Evolutionary conservation across 2,329 filamentous ascomycete species (phyloP), one percentile per base, ranked within the genome.

Genomic region (Penicillium olsonii): DNA sequence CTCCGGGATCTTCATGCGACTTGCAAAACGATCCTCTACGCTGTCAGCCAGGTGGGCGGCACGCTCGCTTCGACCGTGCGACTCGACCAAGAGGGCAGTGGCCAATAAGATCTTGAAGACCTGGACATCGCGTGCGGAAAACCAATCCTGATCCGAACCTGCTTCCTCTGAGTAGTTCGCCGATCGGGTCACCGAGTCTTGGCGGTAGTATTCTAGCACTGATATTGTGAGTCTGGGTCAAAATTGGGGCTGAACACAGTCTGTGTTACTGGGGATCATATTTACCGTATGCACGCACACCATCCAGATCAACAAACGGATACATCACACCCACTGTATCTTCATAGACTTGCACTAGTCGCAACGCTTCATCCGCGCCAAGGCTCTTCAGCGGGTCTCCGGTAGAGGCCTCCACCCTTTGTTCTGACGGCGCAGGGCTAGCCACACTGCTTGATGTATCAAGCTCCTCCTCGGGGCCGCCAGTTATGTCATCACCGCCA

Each of bases 281-380:
- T 7, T 6, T 31, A 31, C 29, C 5, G 42, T 67, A 68, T 14
- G 76, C 75, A 33, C 89, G 83, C 42, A 94, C 76, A 46, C 78
- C 77, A 22, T 87, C 82, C 26, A 94, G 84, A 57, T 88, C 82
- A 33, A 95, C 69, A 14, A 95, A 84, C 0, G 91, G 91, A 64
- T 95, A 95, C 88, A 95, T 94, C 59, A 92, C 80, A 27, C 89
- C 89, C 61, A 94, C 85, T 62, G 95, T 90, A 57, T 96, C 90
- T 54, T 95, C 87, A 66, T 92, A 92, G 0, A 95, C 76, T 12
- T 82, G 78, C 53, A 89, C 87, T 12, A 96, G 72, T 0, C 89
- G 83, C 10, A 92, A 69, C 58, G 92, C 88, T 65, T 96, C 90
- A 35, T 89, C 83, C 62, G 85, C 83, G 35, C 81, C 82, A 31